A percentile compares a stretch with the other conserved stretches of the same genome.
These are phyloP conservation scores for Candida cerambycidarum DNA, from an alignment of 805 yeast species.

Conservation along the genomic window DNA sequence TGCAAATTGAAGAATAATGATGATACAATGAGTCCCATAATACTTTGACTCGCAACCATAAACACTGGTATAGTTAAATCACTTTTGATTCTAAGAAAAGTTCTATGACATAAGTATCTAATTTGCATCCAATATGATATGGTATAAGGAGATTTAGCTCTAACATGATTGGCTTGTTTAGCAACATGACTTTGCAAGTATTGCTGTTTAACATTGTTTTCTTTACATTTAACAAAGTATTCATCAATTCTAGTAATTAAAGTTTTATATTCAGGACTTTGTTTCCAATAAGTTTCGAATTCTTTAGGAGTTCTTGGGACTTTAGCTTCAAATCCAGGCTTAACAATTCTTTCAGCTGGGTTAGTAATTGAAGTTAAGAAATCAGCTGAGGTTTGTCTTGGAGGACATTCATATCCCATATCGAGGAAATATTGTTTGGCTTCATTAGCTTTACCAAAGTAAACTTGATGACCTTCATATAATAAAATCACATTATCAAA, in stretches of 20 bases:
- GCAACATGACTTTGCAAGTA: conserved; percentile 27
- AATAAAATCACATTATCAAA: conserved; percentile 48
- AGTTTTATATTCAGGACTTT: conserved; percentile 48
- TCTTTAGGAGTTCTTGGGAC: conserved; percentile 60
- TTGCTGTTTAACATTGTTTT: conserved; percentile 14
- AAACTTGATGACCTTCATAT: conserved; percentile 48
- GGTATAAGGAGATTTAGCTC: conserved; percentile 35
- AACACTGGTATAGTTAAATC: conserved; percentile 56
- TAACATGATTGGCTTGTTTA: conserved; percentile 41
- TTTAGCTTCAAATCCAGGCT: conserved; percentile 48
- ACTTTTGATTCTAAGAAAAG: conserved; percentile 53
- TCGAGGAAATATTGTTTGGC: conserved; percentile 50
- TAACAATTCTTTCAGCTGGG: conserved; percentile 55
- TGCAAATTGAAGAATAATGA: conserved; percentile 57
- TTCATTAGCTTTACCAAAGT: conserved; percentile 40
- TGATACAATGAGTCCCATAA: conserved; percentile 60
- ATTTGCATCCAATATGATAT: conserved; percentile 51
- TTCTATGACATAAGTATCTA: conserved; percentile 52
- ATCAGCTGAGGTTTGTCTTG: conserved; percentile 67
- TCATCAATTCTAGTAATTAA: conserved; percentile 44
- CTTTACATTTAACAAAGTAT: conserved; percentile 30
- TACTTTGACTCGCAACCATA: conserved; percentile 50
- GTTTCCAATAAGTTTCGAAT: conserved; percentile 58
- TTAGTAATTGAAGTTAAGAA: conserved; percentile 65
- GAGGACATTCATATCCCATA: conserved; percentile 63